phyloP scores from a whole-genome alignment of 495 filamentous ascomycete species.

The Pyronema domesticum region DNA sequence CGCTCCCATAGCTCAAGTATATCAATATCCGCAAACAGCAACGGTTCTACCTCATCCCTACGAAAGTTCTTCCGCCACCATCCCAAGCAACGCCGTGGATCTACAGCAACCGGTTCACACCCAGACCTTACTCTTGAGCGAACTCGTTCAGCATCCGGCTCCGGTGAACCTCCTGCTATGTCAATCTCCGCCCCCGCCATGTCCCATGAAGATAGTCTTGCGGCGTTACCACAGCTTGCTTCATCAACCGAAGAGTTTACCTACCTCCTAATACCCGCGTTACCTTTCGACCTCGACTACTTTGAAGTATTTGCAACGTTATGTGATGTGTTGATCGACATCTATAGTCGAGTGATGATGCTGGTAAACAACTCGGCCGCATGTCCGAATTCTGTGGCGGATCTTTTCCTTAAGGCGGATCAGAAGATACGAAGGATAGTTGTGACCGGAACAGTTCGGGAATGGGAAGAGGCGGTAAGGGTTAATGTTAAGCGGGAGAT shows the following conservation, averaged over 20 bases:
- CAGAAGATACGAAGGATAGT: conserved; percentile 68
- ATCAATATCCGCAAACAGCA: conserved; percentile 6
- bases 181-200: conserved; percentile 29
- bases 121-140: conserved; percentile 15
- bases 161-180: conserved; percentile 28
- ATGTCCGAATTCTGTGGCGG: conserved; percentile 45
- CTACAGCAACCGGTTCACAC: conserved; percentile 10
- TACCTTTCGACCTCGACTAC: conserved; percentile 95
- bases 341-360: conserved; percentile 58
- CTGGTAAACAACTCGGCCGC: conserved; percentile 50
- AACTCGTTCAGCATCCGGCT: conserved; percentile 14
- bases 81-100: conserved; percentile 20
- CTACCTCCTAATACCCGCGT: conserved; percentile 70
- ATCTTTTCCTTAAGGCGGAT: conserved; percentile 82
- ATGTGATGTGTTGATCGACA: conserved; percentile 88
- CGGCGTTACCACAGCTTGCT: conserved; percentile 13
- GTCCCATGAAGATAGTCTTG: conserved; percentile 1
- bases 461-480: conserved; percentile 80
- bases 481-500: conserved; percentile 59
- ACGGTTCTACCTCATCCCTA: conserved; percentile 11
- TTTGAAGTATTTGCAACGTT: conserved; percentile 94
- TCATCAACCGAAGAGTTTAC: conserved; percentile 54
- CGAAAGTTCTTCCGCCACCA: conserved; percentile 16
- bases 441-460: conserved; percentile 62
- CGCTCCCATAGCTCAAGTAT: conserved; percentile 12